These are phyloP conservation scores for Botrytis hyacinthi DNA, from an alignment of 2,329 filamentous ascomycete genomes.

Conservation along the genomic window DNA sequence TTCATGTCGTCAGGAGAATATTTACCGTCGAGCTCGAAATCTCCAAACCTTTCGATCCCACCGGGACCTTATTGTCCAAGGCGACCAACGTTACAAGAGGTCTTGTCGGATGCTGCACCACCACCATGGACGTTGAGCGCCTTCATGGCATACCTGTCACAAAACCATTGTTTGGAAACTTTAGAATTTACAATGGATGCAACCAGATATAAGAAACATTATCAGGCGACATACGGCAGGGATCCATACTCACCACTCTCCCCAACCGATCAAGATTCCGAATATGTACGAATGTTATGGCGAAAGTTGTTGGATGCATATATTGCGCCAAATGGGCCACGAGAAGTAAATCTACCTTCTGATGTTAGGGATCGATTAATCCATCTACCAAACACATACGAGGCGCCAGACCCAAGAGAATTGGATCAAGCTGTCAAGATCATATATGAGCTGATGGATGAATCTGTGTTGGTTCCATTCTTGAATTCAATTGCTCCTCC, in stretches of 20 bases:
- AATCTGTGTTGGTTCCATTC: conserved; percentile 90
- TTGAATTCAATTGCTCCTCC: conserved; percentile 54
- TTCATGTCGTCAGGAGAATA: conserved; percentile 49
- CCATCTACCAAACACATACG: conserved; percentile 54
- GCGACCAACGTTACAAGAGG: conserved; percentile 77
- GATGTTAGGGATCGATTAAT: conserved; percentile 81
- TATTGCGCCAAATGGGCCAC: conserved; percentile 77
- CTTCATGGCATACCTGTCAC: conserved; percentile 94
- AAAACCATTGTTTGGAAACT: conserved; percentile 95
- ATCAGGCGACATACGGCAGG: conserved; percentile 44
- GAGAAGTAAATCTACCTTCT: conserved; percentile 88
- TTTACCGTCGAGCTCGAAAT: conserved; percentile 40
- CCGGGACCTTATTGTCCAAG: conserved; percentile 52
- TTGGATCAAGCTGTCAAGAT: conserved; percentile 82
- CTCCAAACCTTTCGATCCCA: conserved; percentile 46
- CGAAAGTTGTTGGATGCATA: conserved; percentile 85
- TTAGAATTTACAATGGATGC: conserved; percentile 96
- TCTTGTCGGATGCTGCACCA: conserved; percentile 80
- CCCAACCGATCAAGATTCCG: conserved; percentile 37
- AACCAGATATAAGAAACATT: conserved; percentile 67
- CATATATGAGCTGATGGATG: conserved; percentile 95
- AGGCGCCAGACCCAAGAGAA: conserved; percentile 70
- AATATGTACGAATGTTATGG: conserved; percentile 78
- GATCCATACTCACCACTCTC: conserved; percentile 43
- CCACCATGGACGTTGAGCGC: conserved; percentile 88